Evolutionary conservation across 768 basidiomycete species (phyloP).

Genomic region (Tephrocybe sp.): DNA sequence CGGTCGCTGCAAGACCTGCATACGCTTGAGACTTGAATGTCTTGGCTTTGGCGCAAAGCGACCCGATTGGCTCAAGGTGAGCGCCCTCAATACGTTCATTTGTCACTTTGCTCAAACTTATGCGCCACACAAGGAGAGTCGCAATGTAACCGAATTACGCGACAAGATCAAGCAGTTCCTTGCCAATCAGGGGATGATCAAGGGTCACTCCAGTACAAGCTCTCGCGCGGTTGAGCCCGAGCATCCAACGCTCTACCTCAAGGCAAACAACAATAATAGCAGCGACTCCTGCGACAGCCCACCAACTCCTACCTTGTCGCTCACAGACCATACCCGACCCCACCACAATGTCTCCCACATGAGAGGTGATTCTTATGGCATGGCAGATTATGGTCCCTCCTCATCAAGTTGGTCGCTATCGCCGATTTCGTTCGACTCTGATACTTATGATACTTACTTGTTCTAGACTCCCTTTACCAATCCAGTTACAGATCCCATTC

Average conservation of each 20-base stretch:
- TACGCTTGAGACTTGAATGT: conserved; percentile 79
- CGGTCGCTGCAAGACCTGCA: conserved; percentile 73
- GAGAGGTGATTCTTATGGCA: conserved; percentile 20
- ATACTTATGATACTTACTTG: conserved; percentile 19
- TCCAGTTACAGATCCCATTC: conserved; percentile 19
- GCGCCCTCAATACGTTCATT: conserved; percentile 23
- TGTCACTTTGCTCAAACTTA: background rate
- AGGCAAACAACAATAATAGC: conserved; percentile 37
- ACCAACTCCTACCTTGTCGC: conserved; percentile 25
- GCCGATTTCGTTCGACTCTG: conserved; percentile 18
- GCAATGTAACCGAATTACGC: conserved; percentile 65
- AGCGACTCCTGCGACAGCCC: conserved; percentile 37
- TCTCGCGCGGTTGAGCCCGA: conserved; percentile 59
- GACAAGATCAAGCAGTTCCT: conserved; percentile 81
- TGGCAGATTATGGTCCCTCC: conserved; percentile 6
- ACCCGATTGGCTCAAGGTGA: conserved; percentile 81
- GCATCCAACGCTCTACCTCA: conserved; percentile 53
- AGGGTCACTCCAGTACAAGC: conserved; percentile 77
- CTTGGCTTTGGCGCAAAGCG: conserved; percentile 85
- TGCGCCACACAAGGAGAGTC: conserved; percentile 53
- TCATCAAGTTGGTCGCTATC: conserved; percentile 26
- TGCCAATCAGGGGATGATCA: conserved; percentile 85
- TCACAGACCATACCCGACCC: conserved; percentile 21
- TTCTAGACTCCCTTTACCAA: conserved; percentile 15
- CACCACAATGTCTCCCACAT: conserved; percentile 22